These are phyloP conservation scores for Boletus rex-veris DNA, from an alignment of 768 basidiomycete species.

Conservation along the genomic window DNA sequence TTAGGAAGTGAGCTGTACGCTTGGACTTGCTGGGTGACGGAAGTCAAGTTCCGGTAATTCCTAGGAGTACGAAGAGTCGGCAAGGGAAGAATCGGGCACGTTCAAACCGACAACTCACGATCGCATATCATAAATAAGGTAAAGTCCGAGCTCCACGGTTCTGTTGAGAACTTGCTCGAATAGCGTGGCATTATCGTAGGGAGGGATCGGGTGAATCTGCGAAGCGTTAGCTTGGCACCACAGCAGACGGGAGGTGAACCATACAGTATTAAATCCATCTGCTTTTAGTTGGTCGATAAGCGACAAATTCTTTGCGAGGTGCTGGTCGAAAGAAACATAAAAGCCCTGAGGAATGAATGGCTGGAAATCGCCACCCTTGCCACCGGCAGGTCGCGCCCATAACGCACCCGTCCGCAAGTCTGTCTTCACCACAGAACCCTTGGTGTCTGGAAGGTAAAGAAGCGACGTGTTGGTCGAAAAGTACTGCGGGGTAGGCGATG, in stretches of 20 bases:
- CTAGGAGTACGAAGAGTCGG: slow-evolving; percentile 9
- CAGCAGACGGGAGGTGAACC: not conserved
- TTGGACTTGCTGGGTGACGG: slow-evolving; percentile 62
- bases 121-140: slow-evolving; percentile 81
- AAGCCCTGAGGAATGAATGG: slow-evolving; percentile 68
- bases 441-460: slow-evolving; percentile 40
- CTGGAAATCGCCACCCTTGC: slow-evolving; percentile 24
- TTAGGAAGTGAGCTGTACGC: slow-evolving; percentile 62
- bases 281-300: slow-evolving; percentile 53
- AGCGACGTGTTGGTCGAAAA: slow-evolving; percentile 34
- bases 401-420: slow-evolving; percentile 46
- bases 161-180: slow-evolving; percentile 20
- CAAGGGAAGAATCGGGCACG: not conserved
- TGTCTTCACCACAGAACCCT: slow-evolving; percentile 43
- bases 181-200: slow-evolving; percentile 53
- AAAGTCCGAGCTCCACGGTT: slow-evolving; percentile 34
- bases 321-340: slow-evolving; percentile 59
- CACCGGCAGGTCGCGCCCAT: slow-evolving; percentile 34
- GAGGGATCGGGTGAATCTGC: slow-evolving; percentile 69
- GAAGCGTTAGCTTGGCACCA: slow-evolving; percentile 23
- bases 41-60: slow-evolving; percentile 59
- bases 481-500: slow-evolving; percentile 14
- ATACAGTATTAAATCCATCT: slow-evolving; percentile 42
- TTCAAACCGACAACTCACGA: slow-evolving; percentile 28
- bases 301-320: slow-evolving; percentile 50